These are phyloP conservation scores for Schwanniomyces pseudopolymorphus DNA, from an alignment of 805 yeast genomes.

Conservation along the genomic window DNA sequence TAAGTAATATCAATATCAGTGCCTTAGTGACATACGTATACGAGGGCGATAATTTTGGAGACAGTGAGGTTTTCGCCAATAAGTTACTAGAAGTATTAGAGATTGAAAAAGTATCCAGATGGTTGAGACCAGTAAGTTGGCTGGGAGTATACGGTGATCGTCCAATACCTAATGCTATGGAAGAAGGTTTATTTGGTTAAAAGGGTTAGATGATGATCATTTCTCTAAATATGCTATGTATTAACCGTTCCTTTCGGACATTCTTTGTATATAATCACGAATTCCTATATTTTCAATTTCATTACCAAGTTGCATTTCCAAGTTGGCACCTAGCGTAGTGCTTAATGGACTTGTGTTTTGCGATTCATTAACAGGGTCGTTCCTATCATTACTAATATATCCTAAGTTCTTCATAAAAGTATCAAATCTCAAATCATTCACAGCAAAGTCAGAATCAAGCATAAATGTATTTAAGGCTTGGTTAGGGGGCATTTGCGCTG, in stretches of 20 bases:
- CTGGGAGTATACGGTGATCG: conserved; percentile 76
- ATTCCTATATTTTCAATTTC: conserved; percentile 5
- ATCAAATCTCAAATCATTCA: neutral
- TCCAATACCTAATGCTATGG: conserved; percentile 65
- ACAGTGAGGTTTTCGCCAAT: conserved; percentile 57
- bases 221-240: neutral
- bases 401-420: conserved; percentile 1
- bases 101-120: conserved; percentile 17
- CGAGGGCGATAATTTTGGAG: conserved; percentile 86
- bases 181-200: conserved; percentile 72
- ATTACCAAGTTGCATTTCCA: conserved; percentile 2
- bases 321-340: neutral
- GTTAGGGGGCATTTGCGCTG: neutral
- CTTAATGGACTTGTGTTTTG: neutral
- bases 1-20: conserved; percentile 19
- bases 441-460: conserved; percentile 1
- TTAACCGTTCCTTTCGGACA: conserved; percentile 3
- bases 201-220: neutral
- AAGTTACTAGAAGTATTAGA: conserved; percentile 25
- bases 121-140: conserved; percentile 78
- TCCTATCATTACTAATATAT: conserved; percentile 1
- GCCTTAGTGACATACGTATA: conserved; percentile 65
- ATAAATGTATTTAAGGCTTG: conserved; percentile 2
- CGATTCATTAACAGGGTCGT: neutral
- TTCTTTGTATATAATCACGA: conserved; percentile 7